Evolutionary conservation across 306 rosid genomes (phyloP).

Genomic region (Medicago truncatula): DNA sequence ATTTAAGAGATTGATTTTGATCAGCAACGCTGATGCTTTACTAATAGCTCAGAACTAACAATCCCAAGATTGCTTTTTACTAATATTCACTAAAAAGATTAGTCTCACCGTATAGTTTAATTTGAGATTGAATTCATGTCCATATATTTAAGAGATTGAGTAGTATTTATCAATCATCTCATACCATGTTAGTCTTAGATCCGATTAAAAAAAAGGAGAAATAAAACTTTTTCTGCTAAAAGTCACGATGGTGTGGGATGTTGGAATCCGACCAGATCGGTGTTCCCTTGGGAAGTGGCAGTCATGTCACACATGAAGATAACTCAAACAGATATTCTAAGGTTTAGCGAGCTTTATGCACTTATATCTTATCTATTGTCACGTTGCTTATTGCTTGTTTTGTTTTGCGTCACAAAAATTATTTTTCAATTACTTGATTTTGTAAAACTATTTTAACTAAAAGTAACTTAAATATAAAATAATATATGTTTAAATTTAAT

Average conservation of each 20-base stretch:
- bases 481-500: too few species aligned
- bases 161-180: background rate
- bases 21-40: too few species aligned
- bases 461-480: too few species aligned
- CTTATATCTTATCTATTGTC: constrained; percentile 4
- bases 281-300: constrained; percentile 59
- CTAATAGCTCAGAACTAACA: too few species aligned
- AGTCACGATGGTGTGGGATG: constrained; percentile 57
- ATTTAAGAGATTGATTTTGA: too few species aligned
- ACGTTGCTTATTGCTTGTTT: background rate
- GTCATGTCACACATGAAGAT: constrained; percentile 41
- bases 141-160: too few species aligned
- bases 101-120: background rate
- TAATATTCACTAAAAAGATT: too few species aligned
- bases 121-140: background rate
- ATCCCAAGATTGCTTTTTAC: too few species aligned
- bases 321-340: constrained; percentile 40
- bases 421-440: too few species aligned
- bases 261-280: constrained; percentile 48
- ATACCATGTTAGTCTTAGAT: background rate
- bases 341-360: background rate
- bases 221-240: background rate
- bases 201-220: background rate
- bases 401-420: background rate
- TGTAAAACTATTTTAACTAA: too few species aligned